Conservation (phyloP, 2,329 filamentous ascomycete genomes). For the Fonsecaea pedrosoi region DNA sequence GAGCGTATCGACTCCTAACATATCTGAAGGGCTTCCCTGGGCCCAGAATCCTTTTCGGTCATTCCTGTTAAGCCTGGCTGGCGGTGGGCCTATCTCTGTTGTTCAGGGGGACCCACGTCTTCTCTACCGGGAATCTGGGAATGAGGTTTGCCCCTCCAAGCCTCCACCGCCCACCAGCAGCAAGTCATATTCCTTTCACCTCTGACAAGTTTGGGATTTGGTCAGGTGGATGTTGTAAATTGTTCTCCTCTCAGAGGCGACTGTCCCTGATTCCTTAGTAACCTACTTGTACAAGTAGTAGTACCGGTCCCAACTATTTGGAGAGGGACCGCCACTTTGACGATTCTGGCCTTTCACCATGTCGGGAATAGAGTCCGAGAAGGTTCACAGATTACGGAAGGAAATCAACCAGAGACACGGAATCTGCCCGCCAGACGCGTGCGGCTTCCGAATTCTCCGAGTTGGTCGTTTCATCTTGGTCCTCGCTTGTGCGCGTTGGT, state of each 20-base stretch:
- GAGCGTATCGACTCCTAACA: not conserved
- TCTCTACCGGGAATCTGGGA: not conserved
- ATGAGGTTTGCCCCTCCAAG: not conserved
- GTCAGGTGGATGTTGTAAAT: not conserved
- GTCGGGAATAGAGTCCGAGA: slow-evolving; percentile 5
- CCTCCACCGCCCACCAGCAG: not conserved
- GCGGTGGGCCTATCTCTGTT: not conserved
- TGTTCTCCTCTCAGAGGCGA: not conserved
- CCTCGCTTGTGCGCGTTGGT: not conserved
- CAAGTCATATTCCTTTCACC: not conserved
- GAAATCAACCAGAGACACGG: slow-evolving; percentile 2
- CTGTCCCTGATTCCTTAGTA: not conserved
- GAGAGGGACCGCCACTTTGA: not conserved
- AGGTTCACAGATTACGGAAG: slow-evolving; percentile 4
- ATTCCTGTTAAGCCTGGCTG: not conserved
- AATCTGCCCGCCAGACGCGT: not conserved
- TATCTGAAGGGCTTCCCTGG: not conserved
- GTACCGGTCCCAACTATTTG: not conserved
- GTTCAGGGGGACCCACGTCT: not conserved
- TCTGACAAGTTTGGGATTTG: not conserved
- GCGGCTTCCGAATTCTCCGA: slow-evolving; percentile 7
- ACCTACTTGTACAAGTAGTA: not conserved
- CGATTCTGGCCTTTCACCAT: not conserved
- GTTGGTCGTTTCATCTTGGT: slow-evolving; percentile 6
- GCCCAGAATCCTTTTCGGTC: not conserved